Evolutionary conservation across 495 filamentous ascomycete genomes (phyloP).

Genomic region (Pyronema omphalodes): DNA sequence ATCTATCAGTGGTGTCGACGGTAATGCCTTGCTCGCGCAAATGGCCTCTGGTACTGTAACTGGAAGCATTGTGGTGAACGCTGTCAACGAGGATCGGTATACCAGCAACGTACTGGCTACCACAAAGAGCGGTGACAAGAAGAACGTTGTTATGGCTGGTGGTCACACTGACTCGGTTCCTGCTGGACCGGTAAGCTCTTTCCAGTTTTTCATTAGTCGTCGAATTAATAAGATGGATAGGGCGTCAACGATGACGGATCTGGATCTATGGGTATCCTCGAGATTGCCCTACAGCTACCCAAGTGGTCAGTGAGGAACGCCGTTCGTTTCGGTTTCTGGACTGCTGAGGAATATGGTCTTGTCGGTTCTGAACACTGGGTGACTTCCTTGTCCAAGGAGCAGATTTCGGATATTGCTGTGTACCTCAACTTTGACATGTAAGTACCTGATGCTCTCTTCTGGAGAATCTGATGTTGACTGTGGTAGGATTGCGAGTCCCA

Average conservation of each 20-base stretch:
- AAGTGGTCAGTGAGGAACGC: conserved; percentile 43
- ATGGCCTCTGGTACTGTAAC: conserved; percentile 24
- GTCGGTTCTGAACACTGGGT: conserved; percentile 47
- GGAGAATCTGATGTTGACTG: no score
- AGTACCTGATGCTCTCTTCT: conserved; percentile 22
- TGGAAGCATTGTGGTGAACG: conserved; percentile 24
- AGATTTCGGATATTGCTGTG: conserved; percentile 39
- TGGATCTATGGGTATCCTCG: conserved; percentile 44
- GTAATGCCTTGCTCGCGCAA: conserved; percentile 29
- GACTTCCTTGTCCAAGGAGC: conserved; percentile 28
- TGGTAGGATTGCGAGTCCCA: conserved; percentile 44
- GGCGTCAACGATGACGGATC: conserved; percentile 57
- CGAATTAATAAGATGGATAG: neutral
- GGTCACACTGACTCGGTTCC: conserved; percentile 53
- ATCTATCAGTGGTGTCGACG: conserved; percentile 36
- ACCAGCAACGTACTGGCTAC: conserved; percentile 52
- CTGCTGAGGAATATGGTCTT: conserved; percentile 37
- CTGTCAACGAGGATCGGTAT: conserved; percentile 30
- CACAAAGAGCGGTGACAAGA: conserved; percentile 43
- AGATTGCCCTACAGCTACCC: conserved; percentile 41
- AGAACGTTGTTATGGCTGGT: conserved; percentile 44
- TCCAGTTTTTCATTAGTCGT: neutral
- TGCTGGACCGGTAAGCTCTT: conserved; percentile 27
- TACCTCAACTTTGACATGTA: conserved; percentile 74
- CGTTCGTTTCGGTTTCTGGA: conserved; percentile 53